phyloP scores from a whole-genome alignment of 371 early-diverging fungal species.

The Cokeromyces recurvatus region DNA sequence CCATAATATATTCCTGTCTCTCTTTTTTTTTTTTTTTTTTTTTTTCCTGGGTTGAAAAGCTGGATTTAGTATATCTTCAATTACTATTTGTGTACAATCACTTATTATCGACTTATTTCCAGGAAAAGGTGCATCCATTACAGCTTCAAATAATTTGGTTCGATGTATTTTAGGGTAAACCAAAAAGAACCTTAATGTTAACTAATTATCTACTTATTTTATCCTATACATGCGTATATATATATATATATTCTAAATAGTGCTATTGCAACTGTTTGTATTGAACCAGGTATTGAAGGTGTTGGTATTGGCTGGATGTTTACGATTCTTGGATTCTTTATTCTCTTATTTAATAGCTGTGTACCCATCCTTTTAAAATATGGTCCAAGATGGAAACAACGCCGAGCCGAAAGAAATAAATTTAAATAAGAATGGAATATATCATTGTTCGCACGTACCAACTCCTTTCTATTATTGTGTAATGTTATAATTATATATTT shows the following conservation, averaged over 20 bases:
- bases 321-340: slow-evolving; percentile 10
- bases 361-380: slow-evolving; percentile 13
- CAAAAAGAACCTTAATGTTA: no score
- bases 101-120: slow-evolving; percentile 35
- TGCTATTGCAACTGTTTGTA: slow-evolving; percentile 22
- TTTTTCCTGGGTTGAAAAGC: no score
- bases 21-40: no score
- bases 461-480: no score
- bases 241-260: slow-evolving; percentile 1
- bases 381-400: slow-evolving; percentile 18
- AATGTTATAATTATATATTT: no score
- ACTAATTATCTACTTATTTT: no score
- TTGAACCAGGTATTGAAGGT: slow-evolving; percentile 22
- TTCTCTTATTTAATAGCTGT: slow-evolving; percentile 2
- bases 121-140: slow-evolving; percentile 35
- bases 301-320: slow-evolving; percentile 24
- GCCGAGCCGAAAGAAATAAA: slow-evolving; percentile 6
- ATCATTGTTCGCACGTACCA: no score
- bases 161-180: slow-evolving; percentile 37
- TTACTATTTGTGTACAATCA: slow-evolving; percentile 22
- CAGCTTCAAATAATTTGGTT: slow-evolving; percentile 32
- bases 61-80: slow-evolving; percentile 11
- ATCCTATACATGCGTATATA: no score
- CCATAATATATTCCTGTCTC: not conserved
- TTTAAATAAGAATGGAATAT: not conserved